phyloP scores from a whole-genome alignment of 257 asterid genomes.

The Solanum virginianum region DNA sequence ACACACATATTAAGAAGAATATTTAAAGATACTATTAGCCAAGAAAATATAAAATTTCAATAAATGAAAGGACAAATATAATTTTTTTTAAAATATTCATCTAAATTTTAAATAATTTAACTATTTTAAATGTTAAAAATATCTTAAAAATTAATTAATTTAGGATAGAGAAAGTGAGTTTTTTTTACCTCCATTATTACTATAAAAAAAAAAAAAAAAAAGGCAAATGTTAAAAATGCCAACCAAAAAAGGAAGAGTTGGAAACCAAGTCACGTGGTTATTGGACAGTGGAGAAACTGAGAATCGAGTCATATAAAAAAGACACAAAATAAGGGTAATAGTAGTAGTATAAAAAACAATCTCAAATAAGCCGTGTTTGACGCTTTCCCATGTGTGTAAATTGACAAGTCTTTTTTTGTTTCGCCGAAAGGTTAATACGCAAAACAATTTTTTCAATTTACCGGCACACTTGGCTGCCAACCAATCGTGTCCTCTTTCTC shows the following conservation, averaged over 20 bases:
- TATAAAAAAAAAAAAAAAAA: background rate
- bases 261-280: background rate
- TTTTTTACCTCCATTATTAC: too few relatives aligned
- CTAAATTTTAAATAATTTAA: too few relatives aligned
- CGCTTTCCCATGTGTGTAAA: background rate
- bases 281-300: background rate
- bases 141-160: too few relatives aligned
- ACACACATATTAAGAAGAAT: too few relatives aligned
- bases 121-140: too few relatives aligned
- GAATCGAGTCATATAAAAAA: background rate
- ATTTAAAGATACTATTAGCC: too few relatives aligned
- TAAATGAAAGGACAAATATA: too few relatives aligned
- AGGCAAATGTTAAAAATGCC: background rate
- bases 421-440: background rate
- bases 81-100: too few relatives aligned
- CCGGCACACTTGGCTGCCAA: constrained; percentile 4
- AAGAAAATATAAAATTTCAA: too few relatives aligned
- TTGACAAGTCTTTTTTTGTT: background rate
- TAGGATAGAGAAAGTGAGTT: too few relatives aligned
- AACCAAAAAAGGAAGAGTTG: background rate
- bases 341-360: background rate
- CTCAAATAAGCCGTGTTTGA: background rate
- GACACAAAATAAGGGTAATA: background rate
- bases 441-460: background rate
- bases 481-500: constrained; percentile 9